Base-by-base conservation (phyloP, 1,284 basidiomycete species). In the Irpex lacteus region DNA sequence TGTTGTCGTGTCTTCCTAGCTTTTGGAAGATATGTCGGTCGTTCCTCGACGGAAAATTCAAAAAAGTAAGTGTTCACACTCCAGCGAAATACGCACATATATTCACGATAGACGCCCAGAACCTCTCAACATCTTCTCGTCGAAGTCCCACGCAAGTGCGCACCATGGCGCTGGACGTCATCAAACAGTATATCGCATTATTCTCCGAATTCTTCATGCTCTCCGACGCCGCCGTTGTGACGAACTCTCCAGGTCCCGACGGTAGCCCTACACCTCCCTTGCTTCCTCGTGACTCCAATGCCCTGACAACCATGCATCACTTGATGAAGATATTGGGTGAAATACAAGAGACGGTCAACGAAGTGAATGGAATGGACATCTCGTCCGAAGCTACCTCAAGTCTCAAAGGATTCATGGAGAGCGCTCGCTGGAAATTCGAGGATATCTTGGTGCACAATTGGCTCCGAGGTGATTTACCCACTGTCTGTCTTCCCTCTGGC, bases 21-120 rank as follows among this genome's bases (percentile, higher is more conserved):
- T 98, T 98, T 77, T 98, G 96, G 95, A 90, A 90, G 70, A 93
- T 99, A 53, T 91, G 93, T 0, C 94, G 89, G 75, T 88, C 86
- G 13, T 97, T 96, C 74, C 88, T 96, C 76, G 95, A 98, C 54
- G 96, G 96, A 3, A 94, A 91, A 75, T 95, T 92, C 75, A 90
- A 89, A 74, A 93, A 90, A 82, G 94, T 94, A 64, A 65, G 75
- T 72, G 38, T 47, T 57, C 26, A 19, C n/a, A 60, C 26, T 26
- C 6, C 11, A 8, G 5, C 34, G 54, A 53, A 53, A 2, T 19
- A 32, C 36, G n/a, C 4, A 2, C 50, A 13, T 34, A 56, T 56
- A 36, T 18, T 56, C 8, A 44, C 9, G 1, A 36, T 15, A 13
- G 7, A 52, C n/a, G n/a, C 2, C 2, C 52, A 74, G 75, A 72